phyloP scores from a whole-genome alignment of 768 basidiomycete genomes.

The Asterophora parasitica region DNA sequence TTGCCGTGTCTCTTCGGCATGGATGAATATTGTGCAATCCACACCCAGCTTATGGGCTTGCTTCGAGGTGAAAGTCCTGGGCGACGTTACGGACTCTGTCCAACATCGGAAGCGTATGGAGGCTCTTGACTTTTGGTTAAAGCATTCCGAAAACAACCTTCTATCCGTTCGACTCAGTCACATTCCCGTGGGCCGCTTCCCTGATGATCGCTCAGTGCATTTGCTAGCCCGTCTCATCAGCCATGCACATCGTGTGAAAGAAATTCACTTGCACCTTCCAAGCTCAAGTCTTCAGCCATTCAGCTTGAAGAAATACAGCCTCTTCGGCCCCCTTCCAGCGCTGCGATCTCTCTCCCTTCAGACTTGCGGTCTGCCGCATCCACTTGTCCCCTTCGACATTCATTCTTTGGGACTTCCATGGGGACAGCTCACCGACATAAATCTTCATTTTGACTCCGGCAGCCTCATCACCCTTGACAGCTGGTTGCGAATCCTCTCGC shows the following conservation, averaged over 20 bases:
- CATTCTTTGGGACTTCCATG: slow-evolving; percentile 30
- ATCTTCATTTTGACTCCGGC: slow-evolving; percentile 31
- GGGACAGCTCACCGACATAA: slow-evolving; percentile 32
- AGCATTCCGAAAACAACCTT: slow-evolving; percentile 28
- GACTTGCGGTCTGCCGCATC: slow-evolving; percentile 21
- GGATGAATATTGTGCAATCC: slow-evolving; percentile 34
- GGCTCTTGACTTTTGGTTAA: slow-evolving; percentile 31
- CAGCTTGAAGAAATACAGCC: slow-evolving; percentile 17
- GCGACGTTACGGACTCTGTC: slow-evolving; percentile 6
- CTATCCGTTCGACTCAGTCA: slow-evolving; percentile 30
- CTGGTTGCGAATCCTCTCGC: slow-evolving; percentile 29
- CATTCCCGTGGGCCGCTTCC: slow-evolving; percentile 14
- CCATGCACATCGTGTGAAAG: slow-evolving; percentile 32
- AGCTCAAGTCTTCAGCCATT: slow-evolving; percentile 22
- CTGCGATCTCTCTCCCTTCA: slow-evolving; percentile 30
- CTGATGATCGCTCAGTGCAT: slow-evolving; percentile 21
- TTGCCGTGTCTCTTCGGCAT: slow-evolving; percentile 35
- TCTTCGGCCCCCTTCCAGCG: slow-evolving; percentile 21
- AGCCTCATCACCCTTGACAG: slow-evolving; percentile 32
- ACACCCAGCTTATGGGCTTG: slow-evolving; percentile 46
- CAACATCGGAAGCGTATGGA: slow-evolving; percentile 18
- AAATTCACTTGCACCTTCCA: slow-evolving; percentile 31
- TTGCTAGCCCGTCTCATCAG: slow-evolving; percentile 27
- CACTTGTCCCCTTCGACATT: slow-evolving; percentile 20
- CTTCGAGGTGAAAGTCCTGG: slow-evolving; percentile 31